Percentiles rank a stretch among this genome's conserved stretches.
Conservation (phyloP, 2,329 filamentous ascomycete species). For the Trichothecium sympodiale region DNA sequence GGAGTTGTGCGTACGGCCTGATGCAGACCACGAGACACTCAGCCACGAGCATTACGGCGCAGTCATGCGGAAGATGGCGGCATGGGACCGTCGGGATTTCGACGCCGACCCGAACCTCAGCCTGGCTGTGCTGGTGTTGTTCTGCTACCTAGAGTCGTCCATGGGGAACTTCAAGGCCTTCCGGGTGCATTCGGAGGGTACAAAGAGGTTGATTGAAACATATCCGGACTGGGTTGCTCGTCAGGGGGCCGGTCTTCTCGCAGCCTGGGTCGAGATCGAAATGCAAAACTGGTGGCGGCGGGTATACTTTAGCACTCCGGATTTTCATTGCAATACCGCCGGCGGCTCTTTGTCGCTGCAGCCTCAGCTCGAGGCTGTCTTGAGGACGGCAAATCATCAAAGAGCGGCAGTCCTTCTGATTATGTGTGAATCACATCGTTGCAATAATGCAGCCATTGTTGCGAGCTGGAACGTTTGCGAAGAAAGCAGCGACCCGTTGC, state of each 20-base stretch:
- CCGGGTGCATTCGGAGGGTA: slow-evolving; percentile 7
- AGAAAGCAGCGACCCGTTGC: background rate
- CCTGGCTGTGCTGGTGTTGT: slow-evolving; percentile 8
- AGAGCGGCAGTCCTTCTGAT: slow-evolving; percentile 3
- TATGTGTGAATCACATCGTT: slow-evolving; percentile 7
- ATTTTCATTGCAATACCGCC: slow-evolving; percentile 6
- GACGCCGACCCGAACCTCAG: background rate
- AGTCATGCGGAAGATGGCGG: slow-evolving; percentile 5
- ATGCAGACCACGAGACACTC: slow-evolving; percentile 4
- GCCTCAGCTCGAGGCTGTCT: background rate
- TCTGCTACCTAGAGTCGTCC: slow-evolving; percentile 12
- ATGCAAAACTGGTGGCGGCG: slow-evolving; percentile 15
- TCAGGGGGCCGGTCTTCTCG: slow-evolving; percentile 3
- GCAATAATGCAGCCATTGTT: slow-evolving; percentile 4
- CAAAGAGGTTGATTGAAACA: too few relatives aligned
- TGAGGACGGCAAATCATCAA: background rate
- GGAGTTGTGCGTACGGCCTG: slow-evolving; percentile 2
- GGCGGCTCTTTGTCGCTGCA: background rate
- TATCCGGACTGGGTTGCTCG: background rate
- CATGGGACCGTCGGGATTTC: slow-evolving; percentile 6
- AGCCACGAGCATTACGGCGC: slow-evolving; percentile 6
- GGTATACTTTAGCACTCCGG: slow-evolving; percentile 10
- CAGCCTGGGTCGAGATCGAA: slow-evolving; percentile 8
- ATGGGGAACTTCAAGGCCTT: slow-evolving; percentile 13
- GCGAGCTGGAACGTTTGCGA: slow-evolving; percentile 4